phyloP scores from a whole-genome alignment of 108 stramenopile genomes.

The Skeletonema marinoi region DNA sequence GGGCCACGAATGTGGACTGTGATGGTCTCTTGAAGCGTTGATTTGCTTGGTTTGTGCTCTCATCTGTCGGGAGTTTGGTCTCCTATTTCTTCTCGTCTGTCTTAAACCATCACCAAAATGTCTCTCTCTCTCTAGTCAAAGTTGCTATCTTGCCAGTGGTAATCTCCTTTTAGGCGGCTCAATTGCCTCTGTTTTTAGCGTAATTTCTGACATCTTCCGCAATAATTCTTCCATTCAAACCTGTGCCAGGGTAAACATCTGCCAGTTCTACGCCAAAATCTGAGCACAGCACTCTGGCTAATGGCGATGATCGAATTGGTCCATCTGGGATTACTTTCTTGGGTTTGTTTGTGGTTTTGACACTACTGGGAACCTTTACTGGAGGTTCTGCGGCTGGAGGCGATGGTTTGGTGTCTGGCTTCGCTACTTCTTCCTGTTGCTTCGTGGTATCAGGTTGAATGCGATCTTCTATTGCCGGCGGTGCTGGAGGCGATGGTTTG shows the following conservation, averaged over 20 bases:
- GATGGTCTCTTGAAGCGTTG: not conserved
- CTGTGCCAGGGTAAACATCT: slow-evolving; percentile 19
- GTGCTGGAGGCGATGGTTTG: not conserved
- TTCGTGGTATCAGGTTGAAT: not conserved
- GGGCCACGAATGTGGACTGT: not conserved
- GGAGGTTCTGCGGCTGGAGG: not conserved
- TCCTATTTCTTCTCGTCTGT: not conserved
- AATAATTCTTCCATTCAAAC: slow-evolving; percentile 17
- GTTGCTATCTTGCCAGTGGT: not conserved
- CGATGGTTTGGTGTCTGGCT: not conserved
- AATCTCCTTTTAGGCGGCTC: not conserved
- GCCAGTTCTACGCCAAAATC: slow-evolving; percentile 9
- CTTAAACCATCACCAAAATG: not conserved
- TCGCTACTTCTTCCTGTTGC: slow-evolving; percentile 1
- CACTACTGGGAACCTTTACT: not conserved
- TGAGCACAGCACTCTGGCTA: slow-evolving; percentile 12
- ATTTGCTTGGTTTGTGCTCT: not conserved
- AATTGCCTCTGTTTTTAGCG: not conserved
- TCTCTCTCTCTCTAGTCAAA: not conserved
- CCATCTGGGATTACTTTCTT: not conserved
- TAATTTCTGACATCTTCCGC: slow-evolving; percentile 23
- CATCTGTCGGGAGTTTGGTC: not conserved
- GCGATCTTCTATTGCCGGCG: too few species aligned
- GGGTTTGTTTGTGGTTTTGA: not conserved
- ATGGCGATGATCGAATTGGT: slow-evolving; percentile 27